These are phyloP conservation scores for Gracilaria caudata DNA, from an alignment of 23 red algal species.

Conservation along the genomic window DNA sequence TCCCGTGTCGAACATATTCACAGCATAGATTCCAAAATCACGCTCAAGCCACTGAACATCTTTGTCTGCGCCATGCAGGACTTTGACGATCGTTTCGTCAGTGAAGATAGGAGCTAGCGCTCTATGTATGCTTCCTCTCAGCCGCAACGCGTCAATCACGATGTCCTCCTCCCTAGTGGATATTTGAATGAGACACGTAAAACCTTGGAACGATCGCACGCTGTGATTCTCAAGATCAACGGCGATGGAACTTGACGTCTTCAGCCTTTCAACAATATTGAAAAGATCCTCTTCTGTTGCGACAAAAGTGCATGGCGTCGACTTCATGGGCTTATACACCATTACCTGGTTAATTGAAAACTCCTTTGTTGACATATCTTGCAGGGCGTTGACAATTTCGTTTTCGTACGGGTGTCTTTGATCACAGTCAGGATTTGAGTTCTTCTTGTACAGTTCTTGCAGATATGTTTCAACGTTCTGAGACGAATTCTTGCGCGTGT, in stretches of 20 bases:
- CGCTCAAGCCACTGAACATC: conserved; percentile 96
- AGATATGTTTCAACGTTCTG: conserved; percentile 33
- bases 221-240: conserved; percentile 96
- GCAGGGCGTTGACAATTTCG: conserved; percentile 61
- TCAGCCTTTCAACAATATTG: conserved; percentile 45
- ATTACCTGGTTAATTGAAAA: conserved; percentile 27
- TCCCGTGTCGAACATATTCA: conserved; percentile 96
- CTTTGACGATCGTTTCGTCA: conserved; percentile 80
- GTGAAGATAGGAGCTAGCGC: conserved; percentile 68
- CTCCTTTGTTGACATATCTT: conserved; percentile 33
- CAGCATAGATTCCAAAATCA: conserved; percentile 91
- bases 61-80: conserved; percentile 86
- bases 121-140: conserved; percentile 68
- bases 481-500: background rate
- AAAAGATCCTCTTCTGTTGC: conserved; percentile 60
- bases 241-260: conserved; percentile 53
- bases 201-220: conserved; percentile 92
- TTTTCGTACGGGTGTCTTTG: conserved; percentile 66
- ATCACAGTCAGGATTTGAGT: conserved; percentile 20
- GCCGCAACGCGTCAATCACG: conserved; percentile 82
- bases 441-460: conserved; percentile 48
- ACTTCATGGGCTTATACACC: conserved; percentile 27
- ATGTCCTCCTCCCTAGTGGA: conserved; percentile 83
- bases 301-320: conserved; percentile 56
- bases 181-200: conserved; percentile 95